Conservation (phyloP, 1,284 basidiomycete species). For the Pyrrhoderma noxium region DNA sequence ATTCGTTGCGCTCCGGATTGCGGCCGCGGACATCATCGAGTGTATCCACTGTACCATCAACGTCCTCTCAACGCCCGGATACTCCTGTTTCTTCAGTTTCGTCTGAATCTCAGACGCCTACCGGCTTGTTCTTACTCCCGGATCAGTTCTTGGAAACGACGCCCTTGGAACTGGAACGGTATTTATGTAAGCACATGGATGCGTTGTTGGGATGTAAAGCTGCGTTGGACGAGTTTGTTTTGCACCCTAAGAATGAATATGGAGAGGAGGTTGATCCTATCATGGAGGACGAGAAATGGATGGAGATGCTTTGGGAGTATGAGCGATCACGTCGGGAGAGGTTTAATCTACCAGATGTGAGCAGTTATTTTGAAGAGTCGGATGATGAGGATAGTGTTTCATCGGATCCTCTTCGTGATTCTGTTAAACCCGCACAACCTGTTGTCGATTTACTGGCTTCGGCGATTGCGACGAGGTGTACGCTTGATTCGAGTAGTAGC, state of each 20-base stretch:
- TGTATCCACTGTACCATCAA: not conserved
- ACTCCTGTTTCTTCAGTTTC: not conserved
- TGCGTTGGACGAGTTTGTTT: constrained; percentile 46
- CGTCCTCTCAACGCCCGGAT: not conserved
- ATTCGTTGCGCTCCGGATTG: not conserved
- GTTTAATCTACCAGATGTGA: constrained; percentile 27
- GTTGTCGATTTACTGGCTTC: too few species aligned
- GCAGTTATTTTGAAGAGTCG: constrained; percentile 42
- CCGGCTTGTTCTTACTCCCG: constrained; percentile 19
- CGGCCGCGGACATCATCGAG: constrained; percentile 11
- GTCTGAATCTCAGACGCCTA: constrained; percentile 20
- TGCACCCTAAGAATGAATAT: constrained; percentile 32
- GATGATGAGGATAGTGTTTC: constrained; percentile 21
- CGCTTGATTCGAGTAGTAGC: too few species aligned
- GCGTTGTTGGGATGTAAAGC: constrained; percentile 51
- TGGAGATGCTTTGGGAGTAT: constrained; percentile 57
- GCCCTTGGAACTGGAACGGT: constrained; percentile 58
- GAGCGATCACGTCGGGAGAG: constrained; percentile 32
- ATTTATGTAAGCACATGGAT: constrained; percentile 58
- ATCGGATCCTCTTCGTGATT: too few species aligned
- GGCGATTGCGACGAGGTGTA: too few species aligned
- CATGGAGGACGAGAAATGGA: constrained; percentile 38
- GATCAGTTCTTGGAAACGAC: constrained; percentile 45
- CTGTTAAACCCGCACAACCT: too few species aligned
- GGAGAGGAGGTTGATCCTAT: constrained; percentile 27